Evolutionary conservation across 2,329 filamentous ascomycete genomes (phyloP).

Genomic region (Penicillium sp.): DNA sequence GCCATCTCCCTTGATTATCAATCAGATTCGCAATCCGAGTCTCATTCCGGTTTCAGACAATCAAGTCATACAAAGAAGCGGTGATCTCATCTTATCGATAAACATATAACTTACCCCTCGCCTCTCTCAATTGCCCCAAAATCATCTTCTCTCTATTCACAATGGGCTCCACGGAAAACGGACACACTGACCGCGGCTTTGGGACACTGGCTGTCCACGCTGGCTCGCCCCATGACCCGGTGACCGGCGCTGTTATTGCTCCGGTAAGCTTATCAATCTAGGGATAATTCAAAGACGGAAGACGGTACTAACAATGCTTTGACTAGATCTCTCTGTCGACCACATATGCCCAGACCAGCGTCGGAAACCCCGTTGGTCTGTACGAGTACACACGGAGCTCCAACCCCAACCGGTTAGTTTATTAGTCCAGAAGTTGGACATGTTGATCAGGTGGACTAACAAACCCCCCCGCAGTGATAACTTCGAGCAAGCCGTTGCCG

Average conservation of each 20-base stretch:
- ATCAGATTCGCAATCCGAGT: slow-evolving; percentile 10
- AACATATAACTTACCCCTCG: slow-evolving; percentile 4
- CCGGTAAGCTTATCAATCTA: slow-evolving; percentile 50
- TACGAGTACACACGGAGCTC: slow-evolving; percentile 94
- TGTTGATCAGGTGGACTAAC: slow-evolving; percentile 9
- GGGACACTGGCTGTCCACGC: slow-evolving; percentile 94
- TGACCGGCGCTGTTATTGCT: slow-evolving; percentile 93
- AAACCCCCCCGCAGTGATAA: slow-evolving; percentile 60
- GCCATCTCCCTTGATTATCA: slow-evolving; percentile 13
- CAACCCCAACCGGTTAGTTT: slow-evolving; percentile 75
- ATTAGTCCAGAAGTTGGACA: background rate
- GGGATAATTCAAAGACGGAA: slow-evolving; percentile 5
- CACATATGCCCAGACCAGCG: slow-evolving; percentile 87
- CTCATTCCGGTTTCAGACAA: background rate
- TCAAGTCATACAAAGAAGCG: slow-evolving; percentile 2
- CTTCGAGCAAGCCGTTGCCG: slow-evolving; percentile 88
- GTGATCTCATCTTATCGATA: slow-evolving; percentile 8
- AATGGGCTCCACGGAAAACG: slow-evolving; percentile 31
- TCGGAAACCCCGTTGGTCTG: slow-evolving; percentile 80
- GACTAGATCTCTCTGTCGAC: slow-evolving; percentile 84
- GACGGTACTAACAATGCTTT: slow-evolving; percentile 11
- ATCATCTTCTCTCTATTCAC: slow-evolving; percentile 14
- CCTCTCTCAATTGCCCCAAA: slow-evolving; percentile 6
- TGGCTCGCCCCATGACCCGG: slow-evolving; percentile 83
- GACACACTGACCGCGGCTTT: slow-evolving; percentile 69